phyloP scores from a whole-genome alignment of 768 basidiomycete species.

The Albatrellus ellisii region DNA sequence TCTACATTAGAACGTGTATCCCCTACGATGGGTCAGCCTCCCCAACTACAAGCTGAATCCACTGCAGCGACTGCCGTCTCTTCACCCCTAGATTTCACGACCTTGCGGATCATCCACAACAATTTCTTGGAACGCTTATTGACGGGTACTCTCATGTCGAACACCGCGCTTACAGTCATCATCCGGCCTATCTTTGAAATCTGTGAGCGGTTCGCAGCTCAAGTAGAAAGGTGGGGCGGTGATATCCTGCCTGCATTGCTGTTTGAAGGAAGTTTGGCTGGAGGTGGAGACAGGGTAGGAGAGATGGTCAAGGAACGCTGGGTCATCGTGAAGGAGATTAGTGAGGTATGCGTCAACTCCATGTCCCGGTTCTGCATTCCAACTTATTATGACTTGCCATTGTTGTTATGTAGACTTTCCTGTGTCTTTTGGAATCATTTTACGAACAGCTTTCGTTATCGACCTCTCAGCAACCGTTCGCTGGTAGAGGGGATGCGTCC shows the following conservation, averaged over 20 bases:
- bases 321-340: constrained; percentile 58
- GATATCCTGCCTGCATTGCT: constrained; percentile 77
- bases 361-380: background rate
- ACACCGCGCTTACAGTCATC: constrained; percentile 43
- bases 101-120: constrained; percentile 69
- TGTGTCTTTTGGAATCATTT: constrained; percentile 54
- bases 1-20: background rate
- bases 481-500: constrained; percentile 50
- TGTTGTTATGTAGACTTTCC: constrained; percentile 40
- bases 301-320: constrained; percentile 61
- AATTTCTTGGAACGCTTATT: constrained; percentile 70
- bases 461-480: constrained; percentile 63
- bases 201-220: constrained; percentile 78
- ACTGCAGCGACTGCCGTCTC: constrained; percentile 14
- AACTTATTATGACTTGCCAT: constrained; percentile 10
- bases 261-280: constrained; percentile 62
- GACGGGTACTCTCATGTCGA: constrained; percentile 68
- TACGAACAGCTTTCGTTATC: constrained; percentile 70
- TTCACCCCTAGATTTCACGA: constrained; percentile 67
- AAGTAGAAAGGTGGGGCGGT: constrained; percentile 87
- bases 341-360: constrained; percentile 42
- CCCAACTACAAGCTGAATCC: background rate
- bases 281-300: constrained; percentile 48
- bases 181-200: constrained; percentile 67
- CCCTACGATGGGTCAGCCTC: too few relatives aligned